These are phyloP conservation scores for Colletotrichum kahawae DNA, from an alignment of 2,329 filamentous ascomycete species.

Conservation along the genomic window DNA sequence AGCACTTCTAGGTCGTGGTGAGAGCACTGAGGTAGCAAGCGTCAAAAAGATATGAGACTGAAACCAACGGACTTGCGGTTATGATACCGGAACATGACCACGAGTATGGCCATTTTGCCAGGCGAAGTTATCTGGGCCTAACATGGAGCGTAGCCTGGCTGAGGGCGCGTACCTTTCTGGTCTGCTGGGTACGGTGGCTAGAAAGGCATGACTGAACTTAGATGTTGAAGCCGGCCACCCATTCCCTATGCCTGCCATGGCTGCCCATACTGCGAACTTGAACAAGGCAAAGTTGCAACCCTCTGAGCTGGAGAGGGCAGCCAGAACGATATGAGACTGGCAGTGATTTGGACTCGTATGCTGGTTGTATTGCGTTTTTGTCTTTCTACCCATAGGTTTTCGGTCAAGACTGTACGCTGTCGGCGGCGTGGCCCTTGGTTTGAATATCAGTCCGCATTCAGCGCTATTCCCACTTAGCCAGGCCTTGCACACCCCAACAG, in stretches of 20 bases:
- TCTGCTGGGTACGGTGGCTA: neutral
- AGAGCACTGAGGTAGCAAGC: too few species aligned
- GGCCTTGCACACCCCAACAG: conserved; percentile 67
- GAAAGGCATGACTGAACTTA: neutral
- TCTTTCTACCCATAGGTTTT: neutral
- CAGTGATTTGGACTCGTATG: neutral
- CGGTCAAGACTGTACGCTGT: neutral
- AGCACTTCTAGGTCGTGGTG: too few species aligned
- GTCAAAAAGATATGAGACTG: neutral
- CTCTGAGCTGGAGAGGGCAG: neutral
- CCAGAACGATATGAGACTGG: neutral
- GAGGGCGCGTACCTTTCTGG: neutral
- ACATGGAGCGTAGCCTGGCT: neutral
- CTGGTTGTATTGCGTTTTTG: neutral
- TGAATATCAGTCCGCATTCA: conserved; percentile 1
- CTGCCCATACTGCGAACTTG: neutral
- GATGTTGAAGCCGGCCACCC: neutral
- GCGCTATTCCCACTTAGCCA: conserved; percentile 14
- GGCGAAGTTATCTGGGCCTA: neutral
- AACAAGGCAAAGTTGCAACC: neutral
- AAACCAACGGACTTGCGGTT: neutral
- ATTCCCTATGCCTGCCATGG: neutral
- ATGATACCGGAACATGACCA: neutral
- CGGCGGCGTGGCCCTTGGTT: neutral
- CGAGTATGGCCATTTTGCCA: neutral